Evolutionary conservation across 495 filamentous ascomycete species (phyloP).

Genomic region (Tuber magnatum): DNA sequence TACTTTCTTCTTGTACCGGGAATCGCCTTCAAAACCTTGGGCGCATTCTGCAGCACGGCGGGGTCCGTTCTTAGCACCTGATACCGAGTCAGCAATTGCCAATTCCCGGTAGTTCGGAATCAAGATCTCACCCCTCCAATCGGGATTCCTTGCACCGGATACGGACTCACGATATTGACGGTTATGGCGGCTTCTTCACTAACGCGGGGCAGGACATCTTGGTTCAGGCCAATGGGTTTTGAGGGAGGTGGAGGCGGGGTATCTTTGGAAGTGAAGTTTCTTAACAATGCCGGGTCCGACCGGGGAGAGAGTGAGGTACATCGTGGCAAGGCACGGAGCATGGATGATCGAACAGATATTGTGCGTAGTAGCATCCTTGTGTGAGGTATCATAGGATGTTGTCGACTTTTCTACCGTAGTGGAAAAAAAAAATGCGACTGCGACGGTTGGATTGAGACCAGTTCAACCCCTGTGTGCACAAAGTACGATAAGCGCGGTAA

Average conservation of each 20-base stretch:
- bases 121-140: conserved; percentile 55
- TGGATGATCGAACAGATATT: conserved; percentile 17
- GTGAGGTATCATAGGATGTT: neutral
- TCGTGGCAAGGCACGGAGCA: conserved; percentile 1
- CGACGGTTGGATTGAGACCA: neutral
- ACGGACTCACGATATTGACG: conserved; percentile 52
- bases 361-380: conserved; percentile 20
- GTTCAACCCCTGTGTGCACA: too few species aligned
- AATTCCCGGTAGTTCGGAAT: neutral
- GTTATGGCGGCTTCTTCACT: conserved; percentile 59
- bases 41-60: conserved; percentile 56
- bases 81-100: conserved; percentile 8
- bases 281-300: neutral
- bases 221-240: conserved; percentile 47
- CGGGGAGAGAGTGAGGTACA: neutral
- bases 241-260: conserved; percentile 23
- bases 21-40: conserved; percentile 58
- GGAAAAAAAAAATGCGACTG: conserved; percentile 7
- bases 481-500: too few species aligned
- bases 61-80: conserved; percentile 62
- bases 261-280: conserved; percentile 6
- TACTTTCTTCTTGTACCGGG: conserved; percentile 24
- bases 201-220: conserved; percentile 54
- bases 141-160: conserved; percentile 59
- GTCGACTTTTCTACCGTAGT: conserved; percentile 1